Evolutionary conservation across 306 rosid species (phyloP).

Genomic region (Herpetospermum pedunculosum): DNA sequence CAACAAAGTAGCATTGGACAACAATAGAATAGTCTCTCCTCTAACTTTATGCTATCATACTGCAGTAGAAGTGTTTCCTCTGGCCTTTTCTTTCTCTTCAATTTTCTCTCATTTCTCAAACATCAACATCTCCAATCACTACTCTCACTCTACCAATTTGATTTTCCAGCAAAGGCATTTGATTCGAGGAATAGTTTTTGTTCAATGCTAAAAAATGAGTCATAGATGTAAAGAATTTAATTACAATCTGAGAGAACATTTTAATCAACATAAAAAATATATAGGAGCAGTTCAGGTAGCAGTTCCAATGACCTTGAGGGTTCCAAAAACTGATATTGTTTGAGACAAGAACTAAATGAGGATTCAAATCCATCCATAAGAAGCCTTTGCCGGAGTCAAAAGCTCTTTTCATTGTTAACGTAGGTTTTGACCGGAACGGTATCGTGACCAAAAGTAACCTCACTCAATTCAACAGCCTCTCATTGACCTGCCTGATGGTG

Average conservation of each 20-base stretch:
- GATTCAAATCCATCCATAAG: not conserved
- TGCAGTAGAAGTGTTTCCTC: not conserved
- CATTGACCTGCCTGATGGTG: constrained; percentile 14
- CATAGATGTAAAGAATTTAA: not conserved
- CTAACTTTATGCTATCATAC: not conserved
- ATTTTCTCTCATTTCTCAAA: not conserved
- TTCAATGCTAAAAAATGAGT: not conserved
- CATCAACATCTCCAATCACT: not conserved
- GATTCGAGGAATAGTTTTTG: not conserved
- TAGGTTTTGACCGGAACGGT: not conserved
- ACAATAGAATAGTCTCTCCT: not conserved
- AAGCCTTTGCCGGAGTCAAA: not conserved
- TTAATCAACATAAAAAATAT: not conserved
- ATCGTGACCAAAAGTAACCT: not conserved
- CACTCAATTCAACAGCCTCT: not conserved
- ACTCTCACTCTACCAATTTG: not conserved
- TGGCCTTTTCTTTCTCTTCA: not conserved
- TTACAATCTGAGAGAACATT: not conserved
- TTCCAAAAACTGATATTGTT: not conserved
- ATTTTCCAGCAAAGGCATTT: not conserved
- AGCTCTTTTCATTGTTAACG: not conserved
- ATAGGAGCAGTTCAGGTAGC: not conserved
- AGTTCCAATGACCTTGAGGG: not conserved
- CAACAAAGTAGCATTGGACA: not conserved
- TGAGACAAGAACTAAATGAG: not conserved